Evolutionary conservation across 2,329 filamentous ascomycete species (phyloP).

Genomic region (Colletotrichum agaves): DNA sequence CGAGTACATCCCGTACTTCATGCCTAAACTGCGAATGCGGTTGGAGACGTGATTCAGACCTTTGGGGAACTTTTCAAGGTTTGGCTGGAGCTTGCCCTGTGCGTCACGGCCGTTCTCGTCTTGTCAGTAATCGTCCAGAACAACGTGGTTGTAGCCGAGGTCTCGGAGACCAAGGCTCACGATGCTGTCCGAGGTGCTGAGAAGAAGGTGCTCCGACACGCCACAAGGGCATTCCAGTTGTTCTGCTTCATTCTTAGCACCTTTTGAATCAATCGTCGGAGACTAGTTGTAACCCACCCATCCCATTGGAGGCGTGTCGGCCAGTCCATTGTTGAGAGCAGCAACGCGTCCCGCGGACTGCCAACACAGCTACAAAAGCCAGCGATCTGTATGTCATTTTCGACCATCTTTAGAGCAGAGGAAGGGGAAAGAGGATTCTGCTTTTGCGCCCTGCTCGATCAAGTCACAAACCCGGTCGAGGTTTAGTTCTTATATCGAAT

Average conservation of each 20-base stretch:
- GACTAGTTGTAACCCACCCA: slow-evolving; percentile 29
- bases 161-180: slow-evolving; percentile 43
- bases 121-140: slow-evolving; percentile 51
- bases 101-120: slow-evolving; percentile 41
- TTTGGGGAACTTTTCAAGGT: slow-evolving; percentile 49
- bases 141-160: slow-evolving; percentile 45
- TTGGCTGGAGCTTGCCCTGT: slow-evolving; percentile 44
- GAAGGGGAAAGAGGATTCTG: neutral
- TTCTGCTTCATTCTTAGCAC: slow-evolving; percentile 15
- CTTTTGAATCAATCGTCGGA: rapidly evolving
- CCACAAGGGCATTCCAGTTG: slow-evolving; percentile 34
- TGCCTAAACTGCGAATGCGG: slow-evolving; percentile 47
- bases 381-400: slow-evolving; percentile 26
- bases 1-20: slow-evolving; percentile 53
- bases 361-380: slow-evolving; percentile 19
- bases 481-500: slow-evolving; percentile 22
- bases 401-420: neutral
- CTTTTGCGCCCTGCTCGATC: neutral
- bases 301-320: slow-evolving; percentile 39
- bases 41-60: slow-evolving; percentile 50
- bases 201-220: slow-evolving; percentile 37
- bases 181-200: slow-evolving; percentile 40
- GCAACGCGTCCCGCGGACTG: slow-evolving; percentile 27
- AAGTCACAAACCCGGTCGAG: neutral
- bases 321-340: slow-evolving; percentile 38